Base-by-base conservation (phyloP, 75 land plant species). In the Adiantum capillusveneris region DNA sequence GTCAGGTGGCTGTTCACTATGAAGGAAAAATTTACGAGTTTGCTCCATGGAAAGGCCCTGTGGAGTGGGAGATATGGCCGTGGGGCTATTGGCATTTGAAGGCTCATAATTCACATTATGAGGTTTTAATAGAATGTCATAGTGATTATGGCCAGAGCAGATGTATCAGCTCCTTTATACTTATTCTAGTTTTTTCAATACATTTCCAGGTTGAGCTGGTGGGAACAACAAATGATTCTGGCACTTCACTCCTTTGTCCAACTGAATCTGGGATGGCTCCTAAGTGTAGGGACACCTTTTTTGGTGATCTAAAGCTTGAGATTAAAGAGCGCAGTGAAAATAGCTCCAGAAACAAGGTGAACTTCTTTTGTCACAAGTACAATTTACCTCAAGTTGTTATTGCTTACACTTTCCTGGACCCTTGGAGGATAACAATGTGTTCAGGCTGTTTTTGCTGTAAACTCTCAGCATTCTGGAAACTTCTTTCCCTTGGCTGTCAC, bases 1-100 rank as follows among this genome's bases (percentile, higher is more conserved):
- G 5, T 9, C 30, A 93, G 98, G 65, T 93, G 57, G 96, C 87
- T 27, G 71, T 93, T 21, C 98, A 93, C 62, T 76, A 83, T 71
- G 74, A 48, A 44, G 90, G 81, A 46, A 73, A 64, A 52, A 85
- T 93, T 52, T 93, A 81, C 76, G 90, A 93, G 56, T 93, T 93
- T 67, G 96, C 89, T 2, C 98, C 98, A 31, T 93, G 98, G 98
- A 79, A 66, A 63, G 90, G 98, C 22, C 70, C 48, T 52, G 83
- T 93, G 31, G 75, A 59, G 37, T 88, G 98, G 95, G 96, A 93
- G 59, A 63, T 93, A 37, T 53, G 79, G 31, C 73, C 71, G 21
- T 89, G 98, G 98, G 98, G 98, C 57, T 67, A 37, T 36, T 93
- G 98, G 98, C 57, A 62, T 34, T 70, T 93, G 44, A 62, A 68